phyloP scores from a whole-genome alignment of 441 rosid species.

The Erodium moschatum region DNA sequence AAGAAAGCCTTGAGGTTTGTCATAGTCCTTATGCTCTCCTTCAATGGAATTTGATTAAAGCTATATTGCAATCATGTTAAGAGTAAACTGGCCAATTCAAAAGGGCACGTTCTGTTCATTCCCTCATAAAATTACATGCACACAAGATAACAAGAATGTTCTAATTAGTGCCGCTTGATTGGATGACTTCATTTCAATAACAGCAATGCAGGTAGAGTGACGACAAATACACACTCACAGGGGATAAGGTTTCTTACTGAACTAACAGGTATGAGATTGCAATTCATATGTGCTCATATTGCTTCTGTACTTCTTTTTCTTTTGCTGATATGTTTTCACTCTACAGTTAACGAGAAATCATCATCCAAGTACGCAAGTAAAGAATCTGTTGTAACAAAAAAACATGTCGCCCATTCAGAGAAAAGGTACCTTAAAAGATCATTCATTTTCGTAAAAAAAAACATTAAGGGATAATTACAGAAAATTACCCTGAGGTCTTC shows the following conservation, averaged over 20 bases:
- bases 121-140: no score
- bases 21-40: not conserved
- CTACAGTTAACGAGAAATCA: slow-evolving; percentile 37
- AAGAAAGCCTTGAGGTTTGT: slow-evolving; percentile 68
- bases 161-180: not conserved
- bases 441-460: not conserved
- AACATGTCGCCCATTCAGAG: slow-evolving; percentile 25
- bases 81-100: not conserved
- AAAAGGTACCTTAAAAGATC: slow-evolving; percentile 46
- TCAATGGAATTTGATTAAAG: not conserved
- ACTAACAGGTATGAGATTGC: slow-evolving; percentile 50
- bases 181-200: slow-evolving; percentile 22
- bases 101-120: no score
- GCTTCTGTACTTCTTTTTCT: not conserved
- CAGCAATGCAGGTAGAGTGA: slow-evolving; percentile 86
- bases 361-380: slow-evolving; percentile 30
- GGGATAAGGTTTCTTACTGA: slow-evolving; percentile 84
- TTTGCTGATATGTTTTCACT: slow-evolving; percentile 11
- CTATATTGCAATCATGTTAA: not conserved
- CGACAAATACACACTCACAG: slow-evolving; percentile 76
- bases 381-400: slow-evolving; percentile 30
- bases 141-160: no score
- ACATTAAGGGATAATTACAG: no score
- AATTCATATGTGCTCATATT: not conserved
- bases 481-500: no score